Base-by-base conservation (phyloP, 2,329 filamentous ascomycete species). In the Ceratocystis papillata region DNA sequence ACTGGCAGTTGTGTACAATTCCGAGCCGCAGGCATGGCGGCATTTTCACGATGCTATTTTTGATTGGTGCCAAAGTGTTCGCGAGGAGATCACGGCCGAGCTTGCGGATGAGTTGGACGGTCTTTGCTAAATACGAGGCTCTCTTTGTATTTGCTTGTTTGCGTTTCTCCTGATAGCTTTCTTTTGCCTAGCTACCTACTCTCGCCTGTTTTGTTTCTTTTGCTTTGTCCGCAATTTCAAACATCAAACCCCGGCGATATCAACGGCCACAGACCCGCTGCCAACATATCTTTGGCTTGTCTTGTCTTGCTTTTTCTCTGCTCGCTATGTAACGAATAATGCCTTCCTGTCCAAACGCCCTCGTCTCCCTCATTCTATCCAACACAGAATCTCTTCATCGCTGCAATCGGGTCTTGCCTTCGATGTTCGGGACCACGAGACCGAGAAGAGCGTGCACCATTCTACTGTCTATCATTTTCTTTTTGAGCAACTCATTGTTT, bases 31-130 rank as follows among this genome's bases (percentile, higher is more conserved):
- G 64, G 85, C 85, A 12, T 96, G 92, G 92, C 78, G 82, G 63
- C 83, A 86, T 65, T 95, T 99, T 69, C 92, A 99, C 74, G 79
- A 83, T 5, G 91, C 91, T 33, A 80, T 99, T 62, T 81, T 90
- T 73, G 80, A 84, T 72, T 99, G 94, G 94, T 91, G 88, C 75
- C 82, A 81, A 70, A 86, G 83, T 67, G 90, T 96, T 6, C 82
- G 94, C 44, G 86, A 89, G 73, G 93, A 97, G 77, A 84, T 97
- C 70, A 82, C 87, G 50, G 81, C 82, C 60, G 93, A 96, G 71
- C 75, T 83, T 67, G 30, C 22, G 37, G 65, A 59, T 28, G 68
- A 60, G 67, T 59, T 67, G 20, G 67, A 59, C 53, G 57, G 28
- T 17, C 20, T 48, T 33, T 46, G 28, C 22, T 63, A 63, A 33